Conservation (phyloP, 495 filamentous ascomycete species). For the Annulohypoxylon maeteangense region DNA sequence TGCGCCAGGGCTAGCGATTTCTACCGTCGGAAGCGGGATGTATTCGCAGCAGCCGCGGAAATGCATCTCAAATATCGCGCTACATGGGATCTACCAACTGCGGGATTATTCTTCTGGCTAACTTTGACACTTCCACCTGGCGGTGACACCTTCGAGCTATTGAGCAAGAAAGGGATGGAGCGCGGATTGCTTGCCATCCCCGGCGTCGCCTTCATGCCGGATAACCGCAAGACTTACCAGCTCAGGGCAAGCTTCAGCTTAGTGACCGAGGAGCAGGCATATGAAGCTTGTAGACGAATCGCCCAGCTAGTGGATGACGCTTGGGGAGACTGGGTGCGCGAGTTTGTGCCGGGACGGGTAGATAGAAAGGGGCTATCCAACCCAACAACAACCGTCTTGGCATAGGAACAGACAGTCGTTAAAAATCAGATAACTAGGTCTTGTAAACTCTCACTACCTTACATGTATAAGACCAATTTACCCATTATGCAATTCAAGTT, state of each 20-base stretch:
- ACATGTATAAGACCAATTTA: too few relatives aligned
- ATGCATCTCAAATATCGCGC: slow-evolving; percentile 6
- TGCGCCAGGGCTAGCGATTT: slow-evolving; percentile 9
- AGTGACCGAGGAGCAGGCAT: slow-evolving; percentile 11
- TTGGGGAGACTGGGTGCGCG: slow-evolving; percentile 5
- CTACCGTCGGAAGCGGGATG: slow-evolving; percentile 8
- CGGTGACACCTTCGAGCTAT: slow-evolving; percentile 8
- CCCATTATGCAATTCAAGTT: too few relatives aligned
- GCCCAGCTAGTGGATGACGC: slow-evolving; percentile 13
- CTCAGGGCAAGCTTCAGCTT: slow-evolving; percentile 13
- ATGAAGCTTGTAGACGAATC: slow-evolving; percentile 13
- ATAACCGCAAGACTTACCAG: slow-evolving; percentile 6
- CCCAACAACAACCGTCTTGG: background rate
- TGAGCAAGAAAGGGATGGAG: slow-evolving; percentile 15
- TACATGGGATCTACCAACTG: slow-evolving; percentile 15
- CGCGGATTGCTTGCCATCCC: slow-evolving; percentile 13
- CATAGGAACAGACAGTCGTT: too few relatives aligned
- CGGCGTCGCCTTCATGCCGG: slow-evolving; percentile 14
- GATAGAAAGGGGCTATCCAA: background rate
- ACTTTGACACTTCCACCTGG: slow-evolving; percentile 9
- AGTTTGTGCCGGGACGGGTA: background rate
- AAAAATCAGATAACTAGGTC: background rate
- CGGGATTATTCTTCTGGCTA: slow-evolving; percentile 17
- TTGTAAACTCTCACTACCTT: background rate
- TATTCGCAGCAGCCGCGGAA: slow-evolving; percentile 7